phyloP scores from a whole-genome alignment of 192 early-diverging fungal species.

The Entrophospora sp. region DNA sequence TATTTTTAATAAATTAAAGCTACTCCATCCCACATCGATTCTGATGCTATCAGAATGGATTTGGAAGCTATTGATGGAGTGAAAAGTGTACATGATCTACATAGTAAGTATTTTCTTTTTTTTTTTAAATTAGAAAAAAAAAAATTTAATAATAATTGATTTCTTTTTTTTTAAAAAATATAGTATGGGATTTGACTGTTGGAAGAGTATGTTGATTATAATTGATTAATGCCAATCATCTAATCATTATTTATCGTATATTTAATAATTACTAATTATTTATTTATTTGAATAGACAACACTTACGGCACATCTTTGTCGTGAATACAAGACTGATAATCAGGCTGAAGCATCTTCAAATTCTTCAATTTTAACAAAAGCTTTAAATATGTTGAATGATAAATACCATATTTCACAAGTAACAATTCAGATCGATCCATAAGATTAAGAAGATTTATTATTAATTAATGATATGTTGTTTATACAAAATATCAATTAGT shows the following conservation, averaged over 20 bases:
- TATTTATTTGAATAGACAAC: neutral
- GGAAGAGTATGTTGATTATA: neutral
- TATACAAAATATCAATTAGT: too few species aligned
- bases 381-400: neutral
- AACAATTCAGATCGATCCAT: slow-evolving; percentile 16
- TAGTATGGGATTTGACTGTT: slow-evolving; percentile 16
- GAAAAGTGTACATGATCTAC: slow-evolving; percentile 10
- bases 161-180: neutral
- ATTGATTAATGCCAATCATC: neutral
- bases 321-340: slow-evolving; percentile 2
- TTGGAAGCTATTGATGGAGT: slow-evolving; percentile 11
- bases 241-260: neutral
- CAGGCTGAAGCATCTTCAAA: neutral
- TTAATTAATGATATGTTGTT: too few species aligned
- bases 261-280: neutral
- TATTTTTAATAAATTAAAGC: neutral
- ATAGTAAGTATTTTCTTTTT: slow-evolving; percentile 7
- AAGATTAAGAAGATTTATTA: too few species aligned
- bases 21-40: slow-evolving; percentile 13
- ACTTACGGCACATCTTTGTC: neutral
- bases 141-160: neutral
- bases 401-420: neutral
- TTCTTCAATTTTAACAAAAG: neutral
- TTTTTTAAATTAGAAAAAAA: neutral
- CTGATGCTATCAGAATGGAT: neutral